Conservation (phyloP, 2,329 filamentous ascomycete species). For the Sporothrix protearum region DNA sequence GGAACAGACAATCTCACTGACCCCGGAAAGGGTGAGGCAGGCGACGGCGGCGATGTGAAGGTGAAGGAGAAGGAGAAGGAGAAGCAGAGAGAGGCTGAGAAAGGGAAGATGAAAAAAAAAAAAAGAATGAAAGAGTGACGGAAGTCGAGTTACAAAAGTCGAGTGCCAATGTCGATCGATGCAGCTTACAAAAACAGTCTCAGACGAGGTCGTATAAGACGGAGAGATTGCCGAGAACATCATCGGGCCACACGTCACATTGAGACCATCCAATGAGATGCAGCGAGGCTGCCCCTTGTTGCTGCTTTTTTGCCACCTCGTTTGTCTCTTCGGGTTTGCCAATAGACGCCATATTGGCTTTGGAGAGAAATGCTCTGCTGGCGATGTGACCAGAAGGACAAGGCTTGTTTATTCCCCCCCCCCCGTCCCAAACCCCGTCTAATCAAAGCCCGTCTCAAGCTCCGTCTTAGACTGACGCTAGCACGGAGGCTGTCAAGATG, state of each 20-base stretch:
- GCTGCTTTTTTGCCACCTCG: not conserved
- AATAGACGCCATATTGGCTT: not conserved
- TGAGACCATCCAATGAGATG: not conserved
- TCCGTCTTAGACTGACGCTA: not conserved
- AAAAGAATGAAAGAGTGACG: not conserved
- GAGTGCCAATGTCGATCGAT: not conserved
- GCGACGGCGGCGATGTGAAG: not conserved
- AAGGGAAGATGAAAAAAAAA: not conserved
- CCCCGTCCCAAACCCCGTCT: not conserved
- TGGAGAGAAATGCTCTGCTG: not conserved
- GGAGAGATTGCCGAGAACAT: not conserved
- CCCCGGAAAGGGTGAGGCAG: not conserved
- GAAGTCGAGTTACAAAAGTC: too few species aligned
- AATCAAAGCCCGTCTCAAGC: not conserved
- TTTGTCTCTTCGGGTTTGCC: not conserved
- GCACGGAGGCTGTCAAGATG: not conserved
- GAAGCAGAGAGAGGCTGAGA: not conserved
- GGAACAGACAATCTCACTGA: not conserved
- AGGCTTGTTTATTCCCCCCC: not conserved
- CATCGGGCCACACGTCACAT: not conserved
- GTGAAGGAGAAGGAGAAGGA: not conserved
- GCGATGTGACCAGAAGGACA: not conserved
- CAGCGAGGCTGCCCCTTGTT: not conserved
- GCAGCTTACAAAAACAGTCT: not conserved
- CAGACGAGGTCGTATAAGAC: not conserved